Conservation (phyloP, 108 stramenopile genomes). For the Skeletonema grethae region DNA sequence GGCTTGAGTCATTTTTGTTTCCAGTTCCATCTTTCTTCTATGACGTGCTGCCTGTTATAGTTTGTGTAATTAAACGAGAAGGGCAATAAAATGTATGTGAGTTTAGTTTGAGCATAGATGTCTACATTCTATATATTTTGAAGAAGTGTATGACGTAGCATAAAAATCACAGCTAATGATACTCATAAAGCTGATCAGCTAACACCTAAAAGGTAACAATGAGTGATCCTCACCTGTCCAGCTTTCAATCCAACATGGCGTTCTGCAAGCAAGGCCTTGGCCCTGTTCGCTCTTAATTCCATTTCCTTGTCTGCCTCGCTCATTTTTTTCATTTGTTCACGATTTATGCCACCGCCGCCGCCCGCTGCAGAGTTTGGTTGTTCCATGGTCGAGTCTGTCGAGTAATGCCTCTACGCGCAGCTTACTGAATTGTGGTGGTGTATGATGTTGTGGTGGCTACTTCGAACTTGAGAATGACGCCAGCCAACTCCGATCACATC, state of each 20-base stretch:
- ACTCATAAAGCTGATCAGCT: neutral
- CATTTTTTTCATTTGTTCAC: slow-evolving; percentile 55
- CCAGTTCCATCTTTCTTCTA: slow-evolving; percentile 82
- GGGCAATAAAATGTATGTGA: slow-evolving; percentile 2
- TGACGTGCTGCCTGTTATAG: slow-evolving; percentile 66
- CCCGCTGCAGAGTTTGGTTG: neutral
- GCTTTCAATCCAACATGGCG: slow-evolving; percentile 78
- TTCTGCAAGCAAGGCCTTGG: slow-evolving; percentile 81
- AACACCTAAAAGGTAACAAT: slow-evolving; percentile 4
- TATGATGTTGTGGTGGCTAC: too few species aligned
- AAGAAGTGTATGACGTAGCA: too few species aligned
- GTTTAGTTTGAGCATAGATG: neutral
- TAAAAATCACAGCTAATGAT: too few species aligned
- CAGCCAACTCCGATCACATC: too few species aligned
- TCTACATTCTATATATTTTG: too few species aligned
- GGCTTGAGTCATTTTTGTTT: slow-evolving; percentile 73
- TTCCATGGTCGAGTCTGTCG: neutral
- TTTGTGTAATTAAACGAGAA: neutral
- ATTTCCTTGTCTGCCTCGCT: slow-evolving; percentile 90
- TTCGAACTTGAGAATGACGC: too few species aligned
- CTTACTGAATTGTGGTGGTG: too few species aligned
- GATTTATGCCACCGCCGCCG: slow-evolving; percentile 11
- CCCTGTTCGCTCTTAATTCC: slow-evolving; percentile 87
- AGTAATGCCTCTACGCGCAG: too few species aligned
- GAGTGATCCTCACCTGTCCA: slow-evolving; percentile 63